These are phyloP conservation scores for Geranium incanum DNA, from an alignment of 441 rosid genomes.

Conservation along the genomic window DNA sequence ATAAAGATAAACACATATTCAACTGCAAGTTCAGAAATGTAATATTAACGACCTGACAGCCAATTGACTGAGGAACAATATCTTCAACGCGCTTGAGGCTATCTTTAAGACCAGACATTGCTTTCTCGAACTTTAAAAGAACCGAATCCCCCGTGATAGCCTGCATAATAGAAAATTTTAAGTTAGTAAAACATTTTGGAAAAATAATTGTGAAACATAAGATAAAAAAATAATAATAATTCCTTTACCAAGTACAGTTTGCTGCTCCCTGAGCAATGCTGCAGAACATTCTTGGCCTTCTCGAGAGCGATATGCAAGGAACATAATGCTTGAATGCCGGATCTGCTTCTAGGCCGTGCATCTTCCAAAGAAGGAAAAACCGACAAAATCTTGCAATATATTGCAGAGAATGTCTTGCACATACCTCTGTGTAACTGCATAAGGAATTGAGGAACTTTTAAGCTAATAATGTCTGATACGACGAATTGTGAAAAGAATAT, in stretches of 20 bases:
- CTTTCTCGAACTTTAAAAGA: slow-evolving; percentile 78
- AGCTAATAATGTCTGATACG: background rate
- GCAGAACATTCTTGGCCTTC: slow-evolving; percentile 82
- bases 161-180: slow-evolving; percentile 33
- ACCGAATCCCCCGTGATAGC: slow-evolving; percentile 95
- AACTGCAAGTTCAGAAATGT: background rate
- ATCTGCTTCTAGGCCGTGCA: slow-evolving; percentile 89
- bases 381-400: slow-evolving; percentile 62
- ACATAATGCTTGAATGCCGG: slow-evolving; percentile 93
- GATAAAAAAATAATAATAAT: background rate
- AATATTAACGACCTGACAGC: slow-evolving; percentile 53
- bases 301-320: slow-evolving; percentile 90
- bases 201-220: slow-evolving; percentile 10
- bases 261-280: slow-evolving; percentile 85
- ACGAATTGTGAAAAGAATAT: background rate
- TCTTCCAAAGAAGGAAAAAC: slow-evolving; percentile 90
- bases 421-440: slow-evolving; percentile 87
- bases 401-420: slow-evolving; percentile 70
- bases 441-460: slow-evolving; percentile 15
- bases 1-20: too few relatives aligned
- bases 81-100: slow-evolving; percentile 91
- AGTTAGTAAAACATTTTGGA: slow-evolving; percentile 9
- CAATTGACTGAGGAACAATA: slow-evolving; percentile 85
- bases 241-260: slow-evolving; percentile 81
- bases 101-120: slow-evolving; percentile 58